These are phyloP conservation scores for Cercis canadensis DNA, from an alignment of 306 rosid species.

Conservation along the genomic window DNA sequence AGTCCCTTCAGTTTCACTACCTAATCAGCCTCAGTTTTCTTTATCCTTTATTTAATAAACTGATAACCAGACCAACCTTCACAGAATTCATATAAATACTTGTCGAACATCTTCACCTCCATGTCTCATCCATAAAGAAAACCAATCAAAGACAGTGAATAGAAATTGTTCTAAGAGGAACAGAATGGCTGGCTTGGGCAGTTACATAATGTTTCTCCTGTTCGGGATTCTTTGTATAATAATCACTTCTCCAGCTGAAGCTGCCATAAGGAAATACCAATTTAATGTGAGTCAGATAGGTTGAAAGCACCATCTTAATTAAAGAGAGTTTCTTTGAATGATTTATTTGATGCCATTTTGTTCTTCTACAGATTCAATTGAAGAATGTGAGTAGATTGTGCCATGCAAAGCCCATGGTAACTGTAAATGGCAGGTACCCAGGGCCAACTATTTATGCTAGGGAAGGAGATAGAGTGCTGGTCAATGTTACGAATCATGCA, in stretches of 20 bases:
- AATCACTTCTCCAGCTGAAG: constrained; percentile 51
- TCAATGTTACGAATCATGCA: constrained; percentile 55
- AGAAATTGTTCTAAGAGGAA: neutral
- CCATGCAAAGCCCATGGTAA: constrained; percentile 59
- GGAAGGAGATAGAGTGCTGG: constrained; percentile 60
- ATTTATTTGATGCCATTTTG: neutral
- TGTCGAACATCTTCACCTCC: neutral
- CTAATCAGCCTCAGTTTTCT: constrained; percentile 22
- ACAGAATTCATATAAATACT: constrained; percentile 11
- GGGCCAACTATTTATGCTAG: constrained; percentile 61
- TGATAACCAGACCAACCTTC: constrained; percentile 6
- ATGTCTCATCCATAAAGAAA: constrained; percentile 24
- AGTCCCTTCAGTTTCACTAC: constrained; percentile 37
- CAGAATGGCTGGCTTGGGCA: constrained; percentile 45
- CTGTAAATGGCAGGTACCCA: constrained; percentile 57
- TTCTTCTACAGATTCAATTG: constrained; percentile 46
- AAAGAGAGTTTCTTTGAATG: neutral
- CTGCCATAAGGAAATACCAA: constrained; percentile 60
- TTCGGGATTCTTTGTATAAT: constrained; percentile 41
- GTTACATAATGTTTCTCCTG: constrained; percentile 21
- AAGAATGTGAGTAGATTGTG: constrained; percentile 54
- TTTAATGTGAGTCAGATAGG: constrained; percentile 54
- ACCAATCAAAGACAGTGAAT: neutral
- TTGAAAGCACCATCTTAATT: neutral
- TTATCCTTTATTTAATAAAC: constrained; percentile 22